Conservation (phyloP, 2,329 filamentous ascomycete genomes). For the Malbranchea zuffiana region DNA sequence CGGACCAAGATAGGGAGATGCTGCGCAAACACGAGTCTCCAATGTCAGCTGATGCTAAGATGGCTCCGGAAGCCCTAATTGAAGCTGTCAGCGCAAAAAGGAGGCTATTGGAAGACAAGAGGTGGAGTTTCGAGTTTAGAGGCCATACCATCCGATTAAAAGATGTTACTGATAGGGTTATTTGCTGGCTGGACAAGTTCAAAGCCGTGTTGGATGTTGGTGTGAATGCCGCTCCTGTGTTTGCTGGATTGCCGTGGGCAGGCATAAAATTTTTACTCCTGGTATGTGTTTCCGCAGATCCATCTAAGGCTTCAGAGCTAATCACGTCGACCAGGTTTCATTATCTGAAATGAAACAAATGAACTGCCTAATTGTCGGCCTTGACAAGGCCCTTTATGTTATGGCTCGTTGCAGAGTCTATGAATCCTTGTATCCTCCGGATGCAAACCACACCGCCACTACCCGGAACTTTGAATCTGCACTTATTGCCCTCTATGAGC, state of each 20-base stretch:
- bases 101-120: slow-evolving; percentile 1
- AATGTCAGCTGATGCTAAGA: not conserved
- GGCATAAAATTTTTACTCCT: slow-evolving; percentile 13
- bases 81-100: not conserved
- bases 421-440: slow-evolving; percentile 5
- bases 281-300: slow-evolving; percentile 4
- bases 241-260: slow-evolving; percentile 16
- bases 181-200: slow-evolving; percentile 11
- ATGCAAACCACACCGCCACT: not conserved
- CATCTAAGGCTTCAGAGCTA: not conserved
- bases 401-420: slow-evolving; percentile 7
- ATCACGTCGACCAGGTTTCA: not conserved
- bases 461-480: slow-evolving; percentile 2
- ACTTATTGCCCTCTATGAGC: slow-evolving; percentile 15
- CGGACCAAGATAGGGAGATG: slow-evolving; percentile 1
- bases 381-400: slow-evolving; percentile 8
- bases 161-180: not conserved
- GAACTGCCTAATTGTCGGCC: slow-evolving; percentile 4
- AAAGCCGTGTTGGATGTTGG: slow-evolving; percentile 11
- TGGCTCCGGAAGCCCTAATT: not conserved
- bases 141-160: slow-evolving; percentile 1
- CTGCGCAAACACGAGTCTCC: not conserved
- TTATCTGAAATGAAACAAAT: slow-evolving; percentile 5
- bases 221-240: slow-evolving; percentile 11
- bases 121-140: slow-evolving; percentile 1